phyloP scores from a whole-genome alignment of 2,329 filamentous ascomycete species.

The Colletotrichum cuscutae region DNA sequence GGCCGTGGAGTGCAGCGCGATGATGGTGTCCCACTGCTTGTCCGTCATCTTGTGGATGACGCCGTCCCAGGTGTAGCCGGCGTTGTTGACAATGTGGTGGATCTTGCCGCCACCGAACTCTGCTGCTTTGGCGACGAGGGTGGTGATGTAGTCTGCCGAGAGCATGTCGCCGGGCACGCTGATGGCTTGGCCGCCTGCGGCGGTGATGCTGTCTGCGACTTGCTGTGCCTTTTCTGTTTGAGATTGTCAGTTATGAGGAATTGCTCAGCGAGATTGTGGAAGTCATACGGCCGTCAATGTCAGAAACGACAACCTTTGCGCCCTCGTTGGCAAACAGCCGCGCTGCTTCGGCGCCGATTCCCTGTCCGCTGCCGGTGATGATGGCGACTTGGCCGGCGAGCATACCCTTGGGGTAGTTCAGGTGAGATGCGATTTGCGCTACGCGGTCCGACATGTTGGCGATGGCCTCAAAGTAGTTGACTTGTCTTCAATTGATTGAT shows the following conservation, averaged over 20 bases:
- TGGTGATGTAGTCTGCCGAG: constrained; percentile 74
- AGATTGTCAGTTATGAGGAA: neutral
- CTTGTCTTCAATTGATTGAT: neutral
- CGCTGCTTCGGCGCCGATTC: constrained; percentile 87
- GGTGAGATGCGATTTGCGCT: constrained; percentile 78
- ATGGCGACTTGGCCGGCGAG: constrained; percentile 85
- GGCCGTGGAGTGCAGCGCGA: constrained; percentile 84
- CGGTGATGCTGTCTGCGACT: constrained; percentile 77
- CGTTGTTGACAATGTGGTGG: constrained; percentile 92
- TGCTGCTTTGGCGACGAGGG: constrained; percentile 78
- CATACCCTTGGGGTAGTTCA: constrained; percentile 85
- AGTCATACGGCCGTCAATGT: constrained; percentile 76
- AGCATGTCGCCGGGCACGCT: constrained; percentile 83
- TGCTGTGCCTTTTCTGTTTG: constrained; percentile 72
- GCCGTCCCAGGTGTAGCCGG: constrained; percentile 92
- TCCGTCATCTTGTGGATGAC: constrained; percentile 91
- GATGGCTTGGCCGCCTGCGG: constrained; percentile 73
- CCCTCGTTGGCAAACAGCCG: constrained; percentile 88
- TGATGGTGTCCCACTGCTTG: constrained; percentile 91
- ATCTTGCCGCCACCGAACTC: constrained; percentile 89
- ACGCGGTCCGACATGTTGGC: constrained; percentile 66
- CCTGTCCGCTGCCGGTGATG: constrained; percentile 87
- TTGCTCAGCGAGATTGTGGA: neutral
- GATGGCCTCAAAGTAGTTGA: neutral
- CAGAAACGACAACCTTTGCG: constrained; percentile 83